Percentiles rank a stretch among this genome's conserved stretches.
Conservation (phyloP, 2,329 filamentous ascomycete genomes). For the Colletotrichum neosansevieriae region DNA sequence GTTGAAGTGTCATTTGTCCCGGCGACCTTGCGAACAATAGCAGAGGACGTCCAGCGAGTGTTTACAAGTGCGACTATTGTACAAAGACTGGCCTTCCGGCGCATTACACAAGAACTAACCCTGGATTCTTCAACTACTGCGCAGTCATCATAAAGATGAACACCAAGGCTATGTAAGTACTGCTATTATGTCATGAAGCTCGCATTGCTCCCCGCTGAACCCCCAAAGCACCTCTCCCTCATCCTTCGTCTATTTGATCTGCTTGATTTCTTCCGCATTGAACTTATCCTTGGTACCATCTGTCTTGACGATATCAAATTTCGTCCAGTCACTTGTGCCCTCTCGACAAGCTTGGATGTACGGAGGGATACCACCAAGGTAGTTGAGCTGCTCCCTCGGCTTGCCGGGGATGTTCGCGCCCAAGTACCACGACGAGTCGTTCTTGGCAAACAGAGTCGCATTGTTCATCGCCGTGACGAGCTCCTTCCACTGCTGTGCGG, state of each 20-base stretch:
- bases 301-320: constrained; percentile 9
- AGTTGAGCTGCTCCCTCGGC: constrained; percentile 42
- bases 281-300: not conserved
- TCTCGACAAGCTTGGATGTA: constrained; percentile 39
- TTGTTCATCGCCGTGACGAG: constrained; percentile 38
- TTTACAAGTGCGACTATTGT: no score
- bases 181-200: no score
- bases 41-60: no score
- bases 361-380: constrained; percentile 35
- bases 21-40: no score
- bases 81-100: no score
- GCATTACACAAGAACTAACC: no score
- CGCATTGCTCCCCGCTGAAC: no score
- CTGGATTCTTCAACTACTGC: no score
- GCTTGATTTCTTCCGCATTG: not conserved
- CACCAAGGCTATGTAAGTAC: no score
- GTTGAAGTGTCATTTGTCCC: no score
- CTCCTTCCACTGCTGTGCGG: constrained; percentile 39
- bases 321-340: constrained; percentile 20
- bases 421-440: constrained; percentile 43
- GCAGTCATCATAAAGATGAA: no score
- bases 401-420: constrained; percentile 45
- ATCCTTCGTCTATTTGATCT: not conserved
- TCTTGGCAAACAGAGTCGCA: constrained; percentile 38
- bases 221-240: no score